Percentiles rank a stretch among this genome's conserved stretches.
Conservation (phyloP, 371 early-diverging fungal genomes). For the Mortierella sp. region DNA sequence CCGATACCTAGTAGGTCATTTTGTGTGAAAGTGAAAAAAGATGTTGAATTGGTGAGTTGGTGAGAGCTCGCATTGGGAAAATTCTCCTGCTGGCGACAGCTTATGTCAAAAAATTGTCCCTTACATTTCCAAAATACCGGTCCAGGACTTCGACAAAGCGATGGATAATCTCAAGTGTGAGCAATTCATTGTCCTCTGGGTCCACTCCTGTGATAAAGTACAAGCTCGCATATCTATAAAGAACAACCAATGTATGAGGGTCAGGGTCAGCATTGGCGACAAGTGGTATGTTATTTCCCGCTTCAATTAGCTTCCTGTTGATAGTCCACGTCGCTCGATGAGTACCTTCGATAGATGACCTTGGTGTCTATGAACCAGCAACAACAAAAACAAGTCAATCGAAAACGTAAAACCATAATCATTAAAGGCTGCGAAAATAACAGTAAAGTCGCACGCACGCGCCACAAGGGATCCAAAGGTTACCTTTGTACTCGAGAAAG, state of each 20-base stretch:
- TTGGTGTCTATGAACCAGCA: constrained; percentile 77
- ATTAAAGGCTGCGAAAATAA: not conserved
- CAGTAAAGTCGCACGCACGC: not conserved
- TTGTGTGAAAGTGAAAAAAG: not conserved
- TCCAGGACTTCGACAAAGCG: constrained; percentile 98
- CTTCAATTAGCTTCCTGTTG: not conserved
- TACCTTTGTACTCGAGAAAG: constrained; percentile 96
- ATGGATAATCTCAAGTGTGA: constrained; percentile 95
- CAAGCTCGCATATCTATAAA: constrained; percentile 90
- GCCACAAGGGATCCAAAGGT: not conserved
- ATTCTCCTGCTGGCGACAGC: not conserved
- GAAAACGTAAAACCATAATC: not conserved
- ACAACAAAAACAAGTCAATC: no score
- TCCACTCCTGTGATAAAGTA: constrained; percentile 98
- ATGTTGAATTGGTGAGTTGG: not conserved
- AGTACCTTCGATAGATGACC: constrained; percentile 90
- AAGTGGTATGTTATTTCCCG: not conserved
- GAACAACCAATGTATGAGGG: no score
- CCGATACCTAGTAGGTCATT: not conserved
- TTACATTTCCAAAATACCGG: constrained; percentile 96
- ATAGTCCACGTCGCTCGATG: not conserved
- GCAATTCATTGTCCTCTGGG: constrained; percentile 94
- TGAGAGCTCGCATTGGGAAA: no score
- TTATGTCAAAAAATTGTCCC: not conserved
- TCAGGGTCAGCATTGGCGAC: not conserved